A percentile compares a stretch with the other conserved stretches of the same genome.
These are phyloP conservation scores for Cymbopogon flexuosus DNA, from an alignment of 202 grass and related monocot species.

Conservation along the genomic window DNA sequence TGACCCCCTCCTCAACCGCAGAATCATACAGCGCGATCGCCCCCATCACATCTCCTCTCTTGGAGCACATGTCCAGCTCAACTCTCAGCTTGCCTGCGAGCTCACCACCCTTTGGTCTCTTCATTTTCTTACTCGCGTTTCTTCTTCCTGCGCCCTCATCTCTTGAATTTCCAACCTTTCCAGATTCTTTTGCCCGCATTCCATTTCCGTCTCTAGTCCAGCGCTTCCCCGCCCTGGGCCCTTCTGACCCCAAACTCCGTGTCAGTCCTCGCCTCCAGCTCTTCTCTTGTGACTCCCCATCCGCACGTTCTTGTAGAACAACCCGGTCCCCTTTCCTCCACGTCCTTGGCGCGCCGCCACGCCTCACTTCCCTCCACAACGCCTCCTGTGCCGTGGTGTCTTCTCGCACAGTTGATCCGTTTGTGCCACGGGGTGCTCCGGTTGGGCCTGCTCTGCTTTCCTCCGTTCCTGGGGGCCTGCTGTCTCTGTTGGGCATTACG, in stretches of 20 bases:
- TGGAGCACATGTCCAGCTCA: conserved; percentile 62
- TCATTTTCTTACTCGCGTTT: conserved; percentile 20
- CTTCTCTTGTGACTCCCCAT: not conserved
- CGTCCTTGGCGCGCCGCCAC: not conserved
- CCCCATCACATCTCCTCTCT: conserved; percentile 52
- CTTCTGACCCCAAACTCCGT: not conserved
- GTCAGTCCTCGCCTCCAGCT: not conserved
- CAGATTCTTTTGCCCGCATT: not conserved
- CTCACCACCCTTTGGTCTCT: conserved; percentile 13
- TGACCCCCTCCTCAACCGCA: conserved; percentile 32
- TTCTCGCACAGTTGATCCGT: not conserved
- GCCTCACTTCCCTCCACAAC: not conserved
- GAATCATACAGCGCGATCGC: conserved; percentile 54
- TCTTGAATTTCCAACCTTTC: conserved; percentile 3
- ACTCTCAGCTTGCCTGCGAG: conserved; percentile 35
- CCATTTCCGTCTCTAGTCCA: conserved; percentile 10
- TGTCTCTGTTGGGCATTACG: conserved; percentile 1
- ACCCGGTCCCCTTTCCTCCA: conserved; percentile 26
- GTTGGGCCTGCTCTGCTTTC: not conserved
- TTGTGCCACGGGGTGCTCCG: not conserved
- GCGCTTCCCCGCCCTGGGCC: not conserved
- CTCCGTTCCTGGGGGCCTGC: not conserved
- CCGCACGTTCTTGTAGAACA: not conserved
- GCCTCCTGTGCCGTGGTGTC: not conserved
- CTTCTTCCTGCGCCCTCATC: not conserved